Evolutionary conservation across 352 stramenopile species (phyloP), one percentile per base, ranked within the genome.

Genomic region (Peronospora farinosa): DNA sequence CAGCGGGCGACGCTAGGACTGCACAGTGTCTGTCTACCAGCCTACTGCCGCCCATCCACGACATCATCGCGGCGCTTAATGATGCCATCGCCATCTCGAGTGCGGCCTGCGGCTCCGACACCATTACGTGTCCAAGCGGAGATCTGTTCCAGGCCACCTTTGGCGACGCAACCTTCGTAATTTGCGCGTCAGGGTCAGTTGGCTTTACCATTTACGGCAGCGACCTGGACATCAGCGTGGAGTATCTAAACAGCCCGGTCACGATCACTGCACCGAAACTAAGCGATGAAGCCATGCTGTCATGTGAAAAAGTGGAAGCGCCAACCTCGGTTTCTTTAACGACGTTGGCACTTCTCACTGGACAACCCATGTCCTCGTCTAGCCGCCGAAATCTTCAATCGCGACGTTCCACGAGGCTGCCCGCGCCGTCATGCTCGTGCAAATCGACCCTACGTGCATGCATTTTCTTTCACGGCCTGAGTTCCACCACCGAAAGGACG

Each of bases 381-480:
- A 33, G 28, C 28, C 7, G 11, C 8, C 28, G 8, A 33, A 10
- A 13, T 13, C 28, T 33, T 33, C 28, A 33, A 13, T 13, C 5
- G 28, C 15, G 52, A 2, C 57, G 44, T 2, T 39, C 28, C 5
- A 42, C 52, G 37, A 57, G 44, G 1, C 23, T 71, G 12, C 1
- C 28, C 13, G 11, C 47, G 1, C 57, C 63, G 2, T 57, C 40
- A 16, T 76, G 67, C 35, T 53, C 39, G 9, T 76, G 67, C 28
- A 59, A 48, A 13, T 65, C 57, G 9, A 59, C 37, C 4, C 61
- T 44, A 5, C 67, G 67, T 13, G 56, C 67, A 12, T 80, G 70
- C 33, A 37, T 80, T 7, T 75, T 80, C 36, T 62, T 77, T 31
- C 67, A 80, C 31, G 67, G 67, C 4, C 17, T 73, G n/a, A 64